These are phyloP conservation scores for Clitoria ternatea DNA, from an alignment of 306 rosid genomes.

Conservation along the genomic window DNA sequence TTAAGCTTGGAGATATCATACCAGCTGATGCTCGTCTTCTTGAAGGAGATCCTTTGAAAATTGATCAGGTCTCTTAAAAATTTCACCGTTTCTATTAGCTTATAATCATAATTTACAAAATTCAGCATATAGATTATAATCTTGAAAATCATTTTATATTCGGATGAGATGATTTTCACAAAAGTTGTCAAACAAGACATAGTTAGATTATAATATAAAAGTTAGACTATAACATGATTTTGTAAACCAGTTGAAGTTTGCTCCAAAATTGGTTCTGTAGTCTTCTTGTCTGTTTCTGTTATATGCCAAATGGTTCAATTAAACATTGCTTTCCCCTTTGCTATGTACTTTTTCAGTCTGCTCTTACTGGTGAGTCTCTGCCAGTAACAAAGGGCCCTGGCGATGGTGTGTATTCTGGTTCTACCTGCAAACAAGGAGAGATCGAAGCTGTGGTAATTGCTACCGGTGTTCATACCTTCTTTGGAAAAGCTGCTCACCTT, in stretches of 20 bases:
- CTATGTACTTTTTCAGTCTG: slow-evolving; percentile 57
- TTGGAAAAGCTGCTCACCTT: slow-evolving; percentile 94
- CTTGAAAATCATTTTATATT: too few species aligned
- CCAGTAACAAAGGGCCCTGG: slow-evolving; percentile 91
- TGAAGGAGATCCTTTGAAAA: slow-evolving; percentile 94
- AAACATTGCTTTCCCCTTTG: background rate
- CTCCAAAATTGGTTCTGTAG: too few species aligned
- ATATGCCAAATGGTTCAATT: background rate
- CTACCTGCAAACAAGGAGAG: slow-evolving; percentile 95
- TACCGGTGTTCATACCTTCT: slow-evolving; percentile 91
- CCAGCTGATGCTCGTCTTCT: slow-evolving; percentile 92
- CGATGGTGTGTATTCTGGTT: slow-evolving; percentile 89
- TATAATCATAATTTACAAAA: background rate
- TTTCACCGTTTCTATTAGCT: background rate
- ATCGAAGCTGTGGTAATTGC: slow-evolving; percentile 90
- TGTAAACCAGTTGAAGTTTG: too few species aligned
- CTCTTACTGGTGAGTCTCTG: slow-evolving; percentile 88
- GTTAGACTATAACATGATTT: too few species aligned
- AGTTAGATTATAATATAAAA: too few species aligned
- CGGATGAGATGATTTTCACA: too few species aligned
- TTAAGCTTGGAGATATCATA: slow-evolving; percentile 84
- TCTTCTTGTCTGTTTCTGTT: background rate
- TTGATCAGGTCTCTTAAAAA: slow-evolving; percentile 59
- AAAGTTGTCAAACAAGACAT: too few species aligned
- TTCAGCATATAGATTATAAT: too few species aligned